Conservation (phyloP, 768 basidiomycete species). For the Boletales sp. region DNA sequence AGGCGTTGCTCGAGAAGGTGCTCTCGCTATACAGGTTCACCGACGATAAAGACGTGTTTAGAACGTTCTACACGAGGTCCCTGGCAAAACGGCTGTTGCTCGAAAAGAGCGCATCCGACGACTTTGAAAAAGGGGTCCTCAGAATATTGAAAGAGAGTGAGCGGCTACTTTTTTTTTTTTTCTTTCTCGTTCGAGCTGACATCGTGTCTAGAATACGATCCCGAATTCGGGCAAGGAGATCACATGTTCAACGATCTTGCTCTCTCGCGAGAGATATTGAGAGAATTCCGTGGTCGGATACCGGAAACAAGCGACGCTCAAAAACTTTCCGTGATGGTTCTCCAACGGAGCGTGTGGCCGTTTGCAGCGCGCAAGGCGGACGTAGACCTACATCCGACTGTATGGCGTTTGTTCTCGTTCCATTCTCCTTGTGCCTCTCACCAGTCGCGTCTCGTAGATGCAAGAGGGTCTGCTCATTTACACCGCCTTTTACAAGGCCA, state of each 20-base stretch:
- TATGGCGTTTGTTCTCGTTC: constrained; percentile 27
- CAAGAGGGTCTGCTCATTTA: constrained; percentile 64
- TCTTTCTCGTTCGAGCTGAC: neutral
- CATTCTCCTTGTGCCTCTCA: constrained; percentile 4
- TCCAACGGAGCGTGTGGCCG: constrained; percentile 91
- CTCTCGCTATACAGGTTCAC: constrained; percentile 81
- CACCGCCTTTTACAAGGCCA: constrained; percentile 66
- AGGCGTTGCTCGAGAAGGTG: constrained; percentile 57
- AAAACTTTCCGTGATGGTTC: constrained; percentile 70
- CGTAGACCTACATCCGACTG: constrained; percentile 51
- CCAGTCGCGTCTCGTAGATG: constrained; percentile 49
- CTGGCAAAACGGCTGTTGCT: constrained; percentile 84
- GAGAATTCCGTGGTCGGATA: constrained; percentile 55
- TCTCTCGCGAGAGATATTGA: constrained; percentile 70
- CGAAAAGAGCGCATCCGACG: constrained; percentile 81
- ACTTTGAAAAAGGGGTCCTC: constrained; percentile 81
- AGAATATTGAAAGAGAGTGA: constrained; percentile 78
- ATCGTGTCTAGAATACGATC: constrained; percentile 72
- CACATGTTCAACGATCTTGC: constrained; percentile 93
- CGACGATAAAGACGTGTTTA: constrained; percentile 91
- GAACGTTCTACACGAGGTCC: constrained; percentile 86
- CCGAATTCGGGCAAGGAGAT: constrained; percentile 91
- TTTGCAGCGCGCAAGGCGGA: constrained; percentile 52
- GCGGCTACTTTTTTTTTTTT: constrained; percentile 28
- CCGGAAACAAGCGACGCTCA: constrained; percentile 35